Percentiles rank a stretch among this genome's conserved stretches.
These are phyloP conservation scores for Chloris gayana DNA, from an alignment of 176 grass and related monocot genomes.

Conservation along the genomic window DNA sequence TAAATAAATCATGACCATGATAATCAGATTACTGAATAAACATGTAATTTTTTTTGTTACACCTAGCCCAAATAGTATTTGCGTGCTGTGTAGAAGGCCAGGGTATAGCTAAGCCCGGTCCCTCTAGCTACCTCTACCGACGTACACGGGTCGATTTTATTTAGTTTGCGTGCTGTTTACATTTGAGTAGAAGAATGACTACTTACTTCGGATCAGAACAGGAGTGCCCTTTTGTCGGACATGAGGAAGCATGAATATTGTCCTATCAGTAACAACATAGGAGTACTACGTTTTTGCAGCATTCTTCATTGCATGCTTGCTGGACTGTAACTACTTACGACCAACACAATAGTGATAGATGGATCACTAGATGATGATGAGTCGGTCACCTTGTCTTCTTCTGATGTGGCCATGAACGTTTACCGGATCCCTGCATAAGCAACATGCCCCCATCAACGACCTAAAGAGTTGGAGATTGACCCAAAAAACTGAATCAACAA, in stretches of 20 bases:
- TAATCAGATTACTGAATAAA: no score
- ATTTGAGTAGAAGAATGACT: no score
- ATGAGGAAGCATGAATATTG: slow-evolving; percentile 43
- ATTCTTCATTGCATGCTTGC: slow-evolving; percentile 35
- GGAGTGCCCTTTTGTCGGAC: slow-evolving; percentile 31
- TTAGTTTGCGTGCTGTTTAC: no score
- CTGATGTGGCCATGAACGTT: slow-evolving; percentile 16
- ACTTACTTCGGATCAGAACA: no score
- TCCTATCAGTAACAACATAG: neutral
- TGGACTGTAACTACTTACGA: slow-evolving; percentile 32
- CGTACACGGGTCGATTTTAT: no score
- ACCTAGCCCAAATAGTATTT: no score
- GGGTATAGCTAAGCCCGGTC: no score
- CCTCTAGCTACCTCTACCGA: no score
- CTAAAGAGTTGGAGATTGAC: neutral
- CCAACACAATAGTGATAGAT: slow-evolving; percentile 37
- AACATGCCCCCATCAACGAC: neutral
- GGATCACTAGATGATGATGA: neutral
- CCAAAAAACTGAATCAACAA: no score
- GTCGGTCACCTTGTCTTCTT: slow-evolving; percentile 4
- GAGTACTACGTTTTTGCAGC: slow-evolving; percentile 47
- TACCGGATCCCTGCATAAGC: neutral
- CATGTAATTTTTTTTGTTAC: no score
- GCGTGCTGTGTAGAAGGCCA: no score
- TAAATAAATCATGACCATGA: no score